These are phyloP conservation scores for Dothidotthia symphoricarpi DNA, from an alignment of 2,329 filamentous ascomycete genomes.

Conservation along the genomic window DNA sequence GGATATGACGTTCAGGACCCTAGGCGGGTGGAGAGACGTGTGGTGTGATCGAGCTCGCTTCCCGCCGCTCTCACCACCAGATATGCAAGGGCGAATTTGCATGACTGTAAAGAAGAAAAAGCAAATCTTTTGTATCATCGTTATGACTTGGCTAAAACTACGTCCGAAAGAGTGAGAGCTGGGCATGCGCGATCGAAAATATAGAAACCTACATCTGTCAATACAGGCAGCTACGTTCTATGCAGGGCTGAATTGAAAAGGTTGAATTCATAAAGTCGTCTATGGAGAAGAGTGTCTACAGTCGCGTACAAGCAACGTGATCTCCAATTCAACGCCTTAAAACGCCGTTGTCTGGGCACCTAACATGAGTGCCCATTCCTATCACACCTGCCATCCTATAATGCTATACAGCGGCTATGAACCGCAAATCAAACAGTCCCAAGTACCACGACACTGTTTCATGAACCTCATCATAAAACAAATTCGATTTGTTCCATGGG, in stretches of 20 bases:
- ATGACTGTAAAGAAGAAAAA: too few relatives aligned
- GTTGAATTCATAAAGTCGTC: background rate
- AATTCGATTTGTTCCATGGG: too few relatives aligned
- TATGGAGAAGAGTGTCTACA: background rate
- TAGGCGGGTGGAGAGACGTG: conserved; percentile 6
- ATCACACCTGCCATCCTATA: conserved; percentile 11
- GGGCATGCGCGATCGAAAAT: too few relatives aligned
- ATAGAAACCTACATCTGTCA: too few relatives aligned
- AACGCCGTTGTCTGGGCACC: conserved; percentile 8
- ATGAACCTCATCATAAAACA: too few relatives aligned
- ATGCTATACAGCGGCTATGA: conserved; percentile 6
- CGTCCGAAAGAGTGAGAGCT: too few relatives aligned
- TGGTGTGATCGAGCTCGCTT: conserved; percentile 6
- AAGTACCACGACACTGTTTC: too few relatives aligned
- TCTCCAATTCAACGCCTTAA: conserved; percentile 9
- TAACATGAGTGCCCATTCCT: conserved; percentile 1
- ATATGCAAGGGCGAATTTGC: background rate
- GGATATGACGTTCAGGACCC: too few relatives aligned
- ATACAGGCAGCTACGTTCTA: conserved; percentile 10
- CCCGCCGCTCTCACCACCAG: background rate
- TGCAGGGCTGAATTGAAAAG: conserved; percentile 1
- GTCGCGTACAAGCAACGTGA: conserved; percentile 3
- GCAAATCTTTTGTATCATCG: too few relatives aligned
- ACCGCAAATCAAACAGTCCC: conserved; percentile 1
- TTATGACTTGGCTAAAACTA: too few relatives aligned